Evolutionary conservation across 2,329 filamentous ascomycete species (phyloP).

Genomic region (Penicillium glabrum): DNA sequence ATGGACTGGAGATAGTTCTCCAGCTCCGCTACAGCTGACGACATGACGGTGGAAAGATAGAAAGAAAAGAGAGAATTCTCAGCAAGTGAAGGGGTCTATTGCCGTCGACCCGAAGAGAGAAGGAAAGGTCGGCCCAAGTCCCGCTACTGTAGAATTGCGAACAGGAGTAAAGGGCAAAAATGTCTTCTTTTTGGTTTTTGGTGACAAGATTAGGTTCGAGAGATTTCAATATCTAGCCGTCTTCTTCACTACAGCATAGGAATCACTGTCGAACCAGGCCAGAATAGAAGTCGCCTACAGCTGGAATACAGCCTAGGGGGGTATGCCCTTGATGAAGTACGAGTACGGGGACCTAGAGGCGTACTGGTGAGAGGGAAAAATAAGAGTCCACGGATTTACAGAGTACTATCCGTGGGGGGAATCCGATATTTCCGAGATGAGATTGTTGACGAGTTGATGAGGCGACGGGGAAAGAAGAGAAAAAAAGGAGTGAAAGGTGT

Average conservation of each 20-base stretch:
- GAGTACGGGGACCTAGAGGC: conserved; percentile 34
- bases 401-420: conserved; percentile 15
- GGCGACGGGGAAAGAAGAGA: conserved; percentile 2
- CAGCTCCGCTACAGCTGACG: conserved; percentile 85
- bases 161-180: neutral
- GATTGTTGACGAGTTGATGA: conserved; percentile 3
- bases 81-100: neutral
- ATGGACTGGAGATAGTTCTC: conserved; percentile 89
- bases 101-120: neutral
- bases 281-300: conserved; percentile 32
- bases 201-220: conserved; percentile 9
- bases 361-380: conserved; percentile 19
- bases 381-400: conserved; percentile 24
- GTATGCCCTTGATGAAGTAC: conserved; percentile 29
- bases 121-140: neutral
- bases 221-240: conserved; percentile 13
- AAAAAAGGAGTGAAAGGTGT: neutral
- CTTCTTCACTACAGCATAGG: conserved; percentile 40
- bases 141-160: conserved; percentile 6
- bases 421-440: conserved; percentile 12
- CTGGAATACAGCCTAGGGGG: conserved; percentile 39
- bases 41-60: conserved; percentile 51
- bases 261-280: conserved; percentile 27
- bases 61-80: neutral
- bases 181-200: neutral